Evolutionary conservation across 139 green algal genomes (phyloP).

Genomic region (Asterochloris sp.): DNA sequence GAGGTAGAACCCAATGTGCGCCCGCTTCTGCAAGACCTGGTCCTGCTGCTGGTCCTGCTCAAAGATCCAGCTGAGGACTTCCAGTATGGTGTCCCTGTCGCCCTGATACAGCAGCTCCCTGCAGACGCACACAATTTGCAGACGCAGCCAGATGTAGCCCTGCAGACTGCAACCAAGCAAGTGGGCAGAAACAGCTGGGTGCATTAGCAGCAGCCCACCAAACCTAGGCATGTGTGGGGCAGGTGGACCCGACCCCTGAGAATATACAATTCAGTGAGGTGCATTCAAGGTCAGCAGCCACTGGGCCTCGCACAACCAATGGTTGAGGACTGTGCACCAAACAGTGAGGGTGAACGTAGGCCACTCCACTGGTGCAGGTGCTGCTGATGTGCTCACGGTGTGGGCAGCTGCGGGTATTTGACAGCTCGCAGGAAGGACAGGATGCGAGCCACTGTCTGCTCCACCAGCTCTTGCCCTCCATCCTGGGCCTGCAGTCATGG

Average conservation of each 20-base stretch:
- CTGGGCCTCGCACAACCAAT: too few relatives aligned
- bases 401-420: background rate
- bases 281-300: too few relatives aligned
- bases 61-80: constrained; percentile 5
- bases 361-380: background rate
- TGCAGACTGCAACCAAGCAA: background rate
- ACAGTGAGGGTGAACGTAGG: background rate
- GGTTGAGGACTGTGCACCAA: background rate
- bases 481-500: background rate
- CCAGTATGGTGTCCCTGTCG: background rate
- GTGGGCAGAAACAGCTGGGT: too few relatives aligned
- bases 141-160: background rate
- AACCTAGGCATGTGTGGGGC: too few relatives aligned
- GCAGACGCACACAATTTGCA: background rate
- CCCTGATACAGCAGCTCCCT: constrained; percentile 6
- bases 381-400: background rate
- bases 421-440: constrained; percentile 1
- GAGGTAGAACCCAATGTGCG: constrained; percentile 8
- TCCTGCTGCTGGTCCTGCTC: background rate
- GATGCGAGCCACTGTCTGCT: constrained; percentile 10
- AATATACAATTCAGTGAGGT: too few relatives aligned
- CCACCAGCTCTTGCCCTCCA: constrained; percentile 7
- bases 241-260: too few relatives aligned
- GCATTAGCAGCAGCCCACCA: too few relatives aligned
- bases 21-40: constrained; percentile 13